Evolutionary conservation across 352 stramenopile genomes (phyloP), one percentile per base, ranked within the genome.

Genomic region (Phytophthora boehmeriae): DNA sequence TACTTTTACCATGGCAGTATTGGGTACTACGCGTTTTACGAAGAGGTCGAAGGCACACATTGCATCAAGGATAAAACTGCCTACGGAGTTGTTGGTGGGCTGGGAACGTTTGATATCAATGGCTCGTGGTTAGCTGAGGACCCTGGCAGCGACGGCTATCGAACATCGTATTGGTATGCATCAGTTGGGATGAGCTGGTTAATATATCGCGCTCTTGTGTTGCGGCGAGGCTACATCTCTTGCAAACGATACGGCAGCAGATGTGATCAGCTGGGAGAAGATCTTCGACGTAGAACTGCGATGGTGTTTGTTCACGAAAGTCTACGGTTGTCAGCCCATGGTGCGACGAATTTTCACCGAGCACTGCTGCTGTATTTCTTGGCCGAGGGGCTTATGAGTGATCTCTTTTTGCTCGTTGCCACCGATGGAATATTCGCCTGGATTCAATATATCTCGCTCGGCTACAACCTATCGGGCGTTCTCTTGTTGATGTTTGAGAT

Each of bases 401-500:
- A 70, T 25, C 17, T 70, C 3, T 70, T 70, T 32, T 9, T 70
- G 34, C 42, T 66, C 4, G 39, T 66, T 16, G 55, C 55, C 1
- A 64, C 41, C 8, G 55, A 70, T 23, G 55, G 61, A 2, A 9
- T 51, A 14, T 46, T 64, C 20, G 55, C 61, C 6, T 51, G 50
- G 22, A 19, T 66, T 8, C 61, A 65, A 35, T 65, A 69, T 34
- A 59, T 57, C 13, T 65, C 54, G 28, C 36, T 70, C 4, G 49
- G 55, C 38, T 70, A 66, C 36, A 70, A 70, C 28, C 25, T 70
- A 8, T 66, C 62, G 22, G 60, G 55, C 22, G 19, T 70, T 14
- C 49, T 66, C 0, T 50, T 57, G n/a, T 19, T 70, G 4, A 16
- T 66, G 5, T 66, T 64, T 30, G 62, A 66, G 28, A 61, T 70